These are phyloP conservation scores for Echium plantagineum DNA, from an alignment of 257 asterid species.

Conservation along the genomic window DNA sequence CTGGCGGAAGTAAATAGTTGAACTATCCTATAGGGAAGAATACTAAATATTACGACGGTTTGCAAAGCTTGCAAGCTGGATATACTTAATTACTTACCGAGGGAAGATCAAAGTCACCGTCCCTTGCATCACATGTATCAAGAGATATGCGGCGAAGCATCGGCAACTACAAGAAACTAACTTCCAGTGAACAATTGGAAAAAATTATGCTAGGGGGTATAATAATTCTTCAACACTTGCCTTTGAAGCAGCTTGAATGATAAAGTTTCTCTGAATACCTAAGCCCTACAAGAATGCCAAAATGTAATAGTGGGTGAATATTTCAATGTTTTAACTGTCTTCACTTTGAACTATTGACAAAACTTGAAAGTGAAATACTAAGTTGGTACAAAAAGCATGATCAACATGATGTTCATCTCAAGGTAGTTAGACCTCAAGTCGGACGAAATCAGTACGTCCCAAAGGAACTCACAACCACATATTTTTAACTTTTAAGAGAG, in stretches of 20 bases:
- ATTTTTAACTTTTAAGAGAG: not conserved
- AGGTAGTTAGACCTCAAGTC: not conserved
- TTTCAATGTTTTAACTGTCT: not conserved
- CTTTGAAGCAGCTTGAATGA: conserved; percentile 44
- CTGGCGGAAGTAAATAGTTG: not conserved
- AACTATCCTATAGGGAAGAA: not conserved
- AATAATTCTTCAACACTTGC: conserved; percentile 19
- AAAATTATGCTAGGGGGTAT: not conserved
- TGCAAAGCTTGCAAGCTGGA: not conserved
- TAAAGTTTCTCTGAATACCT: conserved; percentile 52
- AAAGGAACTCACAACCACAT: not conserved
- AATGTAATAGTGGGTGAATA: not conserved
- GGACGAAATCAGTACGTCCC: no score
- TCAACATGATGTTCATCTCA: not conserved
- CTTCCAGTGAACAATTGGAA: not conserved
- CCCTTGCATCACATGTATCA: conserved; percentile 71
- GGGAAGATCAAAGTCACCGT: conserved; percentile 66
- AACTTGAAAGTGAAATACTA: no score
- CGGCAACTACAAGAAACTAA: conserved; percentile 41
- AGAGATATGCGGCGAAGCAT: conserved; percentile 76
- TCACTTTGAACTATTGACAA: not conserved
- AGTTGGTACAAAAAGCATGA: not conserved
- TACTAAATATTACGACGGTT: not conserved
- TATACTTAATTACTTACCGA: conserved; percentile 33
- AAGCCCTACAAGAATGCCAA: conserved; percentile 34